Percentiles rank a stretch among this genome's conserved stretches.
Conservation (phyloP, 495 filamentous ascomycete species). For the Penicilliopsis zonata region DNA sequence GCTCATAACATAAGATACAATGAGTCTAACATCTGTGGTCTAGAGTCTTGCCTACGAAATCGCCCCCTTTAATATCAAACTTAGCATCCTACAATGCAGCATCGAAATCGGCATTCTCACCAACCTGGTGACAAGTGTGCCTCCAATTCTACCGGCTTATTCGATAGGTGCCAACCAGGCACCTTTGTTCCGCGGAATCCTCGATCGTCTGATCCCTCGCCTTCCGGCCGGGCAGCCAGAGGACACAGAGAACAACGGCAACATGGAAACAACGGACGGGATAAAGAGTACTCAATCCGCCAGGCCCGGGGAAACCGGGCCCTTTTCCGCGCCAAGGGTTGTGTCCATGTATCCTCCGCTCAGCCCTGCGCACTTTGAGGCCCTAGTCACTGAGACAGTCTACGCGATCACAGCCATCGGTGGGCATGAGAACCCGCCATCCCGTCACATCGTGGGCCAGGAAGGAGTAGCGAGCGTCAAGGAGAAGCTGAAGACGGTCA, state of each 20-base stretch:
- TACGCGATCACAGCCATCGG: slow-evolving; percentile 83
- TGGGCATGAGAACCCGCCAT: slow-evolving; percentile 90
- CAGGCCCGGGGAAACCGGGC: slow-evolving; percentile 25
- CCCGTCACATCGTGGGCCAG: slow-evolving; percentile 84
- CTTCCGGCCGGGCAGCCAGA: slow-evolving; percentile 17
- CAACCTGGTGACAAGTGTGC: slow-evolving; percentile 73
- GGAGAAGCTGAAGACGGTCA: slow-evolving; percentile 92
- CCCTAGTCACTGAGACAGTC: slow-evolving; percentile 78
- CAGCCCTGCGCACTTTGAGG: slow-evolving; percentile 46
- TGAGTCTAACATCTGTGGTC: not conserved
- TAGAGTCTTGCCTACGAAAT: slow-evolving; percentile 90
- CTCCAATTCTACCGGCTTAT: slow-evolving; percentile 61
- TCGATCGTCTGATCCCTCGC: slow-evolving; percentile 57
- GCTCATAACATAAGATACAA: no score
- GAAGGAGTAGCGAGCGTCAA: slow-evolving; percentile 84
- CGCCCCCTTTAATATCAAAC: slow-evolving; percentile 91
- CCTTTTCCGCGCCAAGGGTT: slow-evolving; percentile 40
- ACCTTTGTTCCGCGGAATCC: slow-evolving; percentile 67
- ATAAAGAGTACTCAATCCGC: slow-evolving; percentile 13
- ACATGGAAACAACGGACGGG: slow-evolving; percentile 8
- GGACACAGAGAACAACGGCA: slow-evolving; percentile 5
- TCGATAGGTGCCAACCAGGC: slow-evolving; percentile 62
- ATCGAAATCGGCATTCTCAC: slow-evolving; percentile 75
- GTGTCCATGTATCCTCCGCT: slow-evolving; percentile 61
- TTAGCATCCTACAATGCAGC: slow-evolving; percentile 87